Evolutionary conservation across 306 rosid species (phyloP), one percentile per base, ranked within the genome.

Genomic region (Lathyrus oleraceus): DNA sequence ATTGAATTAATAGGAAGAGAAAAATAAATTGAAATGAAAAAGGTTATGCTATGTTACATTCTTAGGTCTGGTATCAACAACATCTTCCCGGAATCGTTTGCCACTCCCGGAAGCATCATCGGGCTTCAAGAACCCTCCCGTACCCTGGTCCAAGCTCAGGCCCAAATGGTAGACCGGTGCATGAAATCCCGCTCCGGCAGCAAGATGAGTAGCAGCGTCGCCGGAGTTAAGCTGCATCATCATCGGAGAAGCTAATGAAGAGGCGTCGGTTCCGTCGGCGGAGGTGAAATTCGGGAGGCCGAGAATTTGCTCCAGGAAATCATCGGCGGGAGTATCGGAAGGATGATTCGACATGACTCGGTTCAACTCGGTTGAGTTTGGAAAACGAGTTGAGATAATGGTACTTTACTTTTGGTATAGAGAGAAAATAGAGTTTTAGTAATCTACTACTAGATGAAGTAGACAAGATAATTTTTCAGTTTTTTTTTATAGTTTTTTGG

Each of bases 41-140:
- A 42, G 65, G 4, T 49, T 49, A 49, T 17, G 57, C 30, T 30
- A 51, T 10, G 78, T 88, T 78, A 94, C 98, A 84, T 85, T 94
- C 79, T 87, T 94, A 56, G 81, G 85, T 75, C 98, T 82, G 64
- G 74, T 71, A 70, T 87, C 94, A 57, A 85, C 83, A 54, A 85
- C 53, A 68, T 90, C 96, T 8, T 87, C 87, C 14, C 87, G 95
- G 83, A 86, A 93, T 25, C 90, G 86, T 64, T 90, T 90, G 9
- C 86, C 91, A 66, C 90, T 94, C 5, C 92, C 95, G 14, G 99
- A 94, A 75, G 96, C 87, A 20, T 94, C 98, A 38, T 94, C 98
- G 15, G 94, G 84, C 69, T 86, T 87, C 67, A 90, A 52, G 72
- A 87, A 90, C 52, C 83, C 85, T 32, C 84, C 78, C 72, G 91